Percentiles rank a stretch among this genome's conserved stretches.
Evolutionary conservation across 495 filamentous ascomycete species (phyloP).

Genomic region (Lasiosphaeris hirsuta): DNA sequence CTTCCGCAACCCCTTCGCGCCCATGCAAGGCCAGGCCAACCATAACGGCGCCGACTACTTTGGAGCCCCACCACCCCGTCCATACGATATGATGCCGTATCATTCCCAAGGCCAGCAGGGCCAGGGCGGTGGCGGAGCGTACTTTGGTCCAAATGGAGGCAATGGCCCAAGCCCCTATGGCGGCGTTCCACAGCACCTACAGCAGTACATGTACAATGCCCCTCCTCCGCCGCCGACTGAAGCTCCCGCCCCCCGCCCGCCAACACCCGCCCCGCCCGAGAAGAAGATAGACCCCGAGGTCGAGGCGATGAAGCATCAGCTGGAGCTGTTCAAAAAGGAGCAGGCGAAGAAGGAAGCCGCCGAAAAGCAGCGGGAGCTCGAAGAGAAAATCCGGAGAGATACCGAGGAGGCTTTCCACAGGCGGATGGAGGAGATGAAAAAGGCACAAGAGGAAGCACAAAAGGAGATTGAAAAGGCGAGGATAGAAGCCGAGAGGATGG

Average conservation of each 20-base stretch:
- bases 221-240: slow-evolving; percentile 49
- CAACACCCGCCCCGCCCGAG: slow-evolving; percentile 34
- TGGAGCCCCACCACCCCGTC: slow-evolving; percentile 29
- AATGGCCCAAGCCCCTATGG: slow-evolving; percentile 29
- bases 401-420: slow-evolving; percentile 35
- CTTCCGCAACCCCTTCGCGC: slow-evolving; percentile 44
- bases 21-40: slow-evolving; percentile 15
- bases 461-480: slow-evolving; percentile 38
- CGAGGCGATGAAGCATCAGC: slow-evolving; percentile 39
- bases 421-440: slow-evolving; percentile 41
- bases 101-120: slow-evolving; percentile 17
- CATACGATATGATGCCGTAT: slow-evolving; percentile 49
- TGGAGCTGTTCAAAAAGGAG: slow-evolving; percentile 37
- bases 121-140: slow-evolving; percentile 23
- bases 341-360: slow-evolving; percentile 34
- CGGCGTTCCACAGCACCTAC: slow-evolving; percentile 35
- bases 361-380: slow-evolving; percentile 41
- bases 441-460: slow-evolving; percentile 33
- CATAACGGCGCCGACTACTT: slow-evolving; percentile 35
- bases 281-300: slow-evolving; percentile 45
- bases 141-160: slow-evolving; percentile 9
- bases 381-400: slow-evolving; percentile 44
- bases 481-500: slow-evolving; percentile 43
- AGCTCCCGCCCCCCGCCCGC: slow-evolving; percentile 26
- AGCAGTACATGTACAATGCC: slow-evolving; percentile 37